Evolutionary conservation across 192 early-diverging fungal genomes (phyloP).

Genomic region (Backusella mclennaniae): DNA sequence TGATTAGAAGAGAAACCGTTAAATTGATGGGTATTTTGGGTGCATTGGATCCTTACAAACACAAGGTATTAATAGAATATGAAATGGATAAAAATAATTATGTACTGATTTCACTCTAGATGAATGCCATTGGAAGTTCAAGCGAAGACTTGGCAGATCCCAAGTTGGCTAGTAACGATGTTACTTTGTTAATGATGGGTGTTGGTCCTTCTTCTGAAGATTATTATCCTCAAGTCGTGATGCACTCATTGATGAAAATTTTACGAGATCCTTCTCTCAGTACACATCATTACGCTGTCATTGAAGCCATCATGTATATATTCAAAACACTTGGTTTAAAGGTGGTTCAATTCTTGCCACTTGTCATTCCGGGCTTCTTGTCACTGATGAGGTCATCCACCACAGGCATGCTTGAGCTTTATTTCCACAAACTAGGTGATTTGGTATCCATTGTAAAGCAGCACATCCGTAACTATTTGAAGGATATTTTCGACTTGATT

Average conservation of each 20-base stretch:
- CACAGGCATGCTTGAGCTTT: constrained; percentile 77
- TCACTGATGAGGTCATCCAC: constrained; percentile 85
- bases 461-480: constrained; percentile 85
- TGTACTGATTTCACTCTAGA: constrained; percentile 22
- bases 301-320: constrained; percentile 91
- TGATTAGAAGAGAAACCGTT: constrained; percentile 81
- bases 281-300: constrained; percentile 80
- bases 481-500: constrained; percentile 78
- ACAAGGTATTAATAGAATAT: constrained; percentile 43
- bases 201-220: constrained; percentile 82
- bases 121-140: constrained; percentile 46
- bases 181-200: constrained; percentile 56
- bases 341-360: constrained; percentile 85
- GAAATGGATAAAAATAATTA: neutral
- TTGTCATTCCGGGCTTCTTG: constrained; percentile 90
- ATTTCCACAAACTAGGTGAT: constrained; percentile 84
- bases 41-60: constrained; percentile 89
- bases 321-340: constrained; percentile 87
- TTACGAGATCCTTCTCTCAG: constrained; percentile 78
- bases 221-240: constrained; percentile 91
- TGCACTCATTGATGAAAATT: constrained; percentile 86
- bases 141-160: constrained; percentile 51
- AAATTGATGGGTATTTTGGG: constrained; percentile 93
- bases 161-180: constrained; percentile 52
- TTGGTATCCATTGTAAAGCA: constrained; percentile 84